phyloP scores from a whole-genome alignment of 768 basidiomycete species.

The Boletus tomentosulus region DNA sequence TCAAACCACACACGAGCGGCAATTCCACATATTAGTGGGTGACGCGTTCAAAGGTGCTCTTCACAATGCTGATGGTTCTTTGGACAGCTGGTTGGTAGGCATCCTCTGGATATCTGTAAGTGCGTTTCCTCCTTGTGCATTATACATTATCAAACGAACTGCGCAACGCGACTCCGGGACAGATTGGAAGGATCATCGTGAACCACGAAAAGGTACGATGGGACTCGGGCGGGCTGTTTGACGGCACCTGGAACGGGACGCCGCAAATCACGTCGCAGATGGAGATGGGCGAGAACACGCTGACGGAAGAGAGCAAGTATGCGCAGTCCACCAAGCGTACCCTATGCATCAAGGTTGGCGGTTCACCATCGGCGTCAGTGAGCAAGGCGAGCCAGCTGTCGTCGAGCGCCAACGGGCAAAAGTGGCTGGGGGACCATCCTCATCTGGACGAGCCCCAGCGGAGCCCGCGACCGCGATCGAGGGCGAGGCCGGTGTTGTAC shows the following conservation, averaged over 20 bases:
- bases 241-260: constrained; percentile 1
- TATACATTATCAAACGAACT: too few species aligned
- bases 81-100: constrained; percentile 15
- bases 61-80: not conserved
- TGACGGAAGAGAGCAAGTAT: not conserved
- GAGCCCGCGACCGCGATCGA: not conserved
- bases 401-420: not conserved
- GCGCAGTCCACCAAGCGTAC: not conserved
- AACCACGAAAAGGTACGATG: constrained; percentile 5
- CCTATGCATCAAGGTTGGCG: not conserved
- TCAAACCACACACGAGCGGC: constrained; percentile 4
- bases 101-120: constrained; percentile 18
- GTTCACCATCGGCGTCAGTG: not conserved
- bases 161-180: not conserved
- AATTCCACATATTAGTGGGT: constrained; percentile 22
- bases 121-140: not conserved
- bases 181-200: constrained; percentile 18
- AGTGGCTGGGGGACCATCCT: not conserved
- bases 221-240: not conserved
- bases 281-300: constrained; percentile 8
- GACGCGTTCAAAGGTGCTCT: not conserved
- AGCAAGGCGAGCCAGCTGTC: not conserved
- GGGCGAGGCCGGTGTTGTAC: not conserved
- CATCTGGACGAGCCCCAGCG: not conserved
- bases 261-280: constrained; percentile 18